Conservation (phyloP, 164 flowering plant species). For the Pachysandra terminalis region DNA sequence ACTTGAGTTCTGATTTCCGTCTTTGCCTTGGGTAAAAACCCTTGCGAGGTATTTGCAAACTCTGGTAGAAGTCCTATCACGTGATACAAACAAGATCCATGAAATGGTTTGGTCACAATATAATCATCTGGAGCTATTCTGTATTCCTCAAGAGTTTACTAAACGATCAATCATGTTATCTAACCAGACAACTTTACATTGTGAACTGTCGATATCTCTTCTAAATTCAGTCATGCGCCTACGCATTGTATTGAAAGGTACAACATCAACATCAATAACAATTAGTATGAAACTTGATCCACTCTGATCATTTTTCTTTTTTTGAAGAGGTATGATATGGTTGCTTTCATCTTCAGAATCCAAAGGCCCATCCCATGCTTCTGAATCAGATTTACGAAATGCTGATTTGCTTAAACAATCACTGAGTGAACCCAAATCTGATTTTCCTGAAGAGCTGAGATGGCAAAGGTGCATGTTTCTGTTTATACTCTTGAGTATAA, state of each 20-base stretch:
- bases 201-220: conserved; percentile 2
- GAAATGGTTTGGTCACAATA: conserved; percentile 36
- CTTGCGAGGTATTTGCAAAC: conserved; percentile 10
- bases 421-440: no score
- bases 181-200: conserved; percentile 38
- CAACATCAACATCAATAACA: conserved; percentile 21
- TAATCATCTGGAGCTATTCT: conserved; percentile 16
- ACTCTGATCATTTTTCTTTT: background rate
- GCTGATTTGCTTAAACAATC: background rate
- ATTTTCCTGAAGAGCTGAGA: conserved; percentile 27
- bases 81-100: conserved; percentile 31
- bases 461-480: conserved; percentile 11
- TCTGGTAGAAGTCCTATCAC: conserved; percentile 24
- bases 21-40: conserved; percentile 1
- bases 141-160: background rate
- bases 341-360: no score
- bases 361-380: no score
- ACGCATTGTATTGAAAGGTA: conserved; percentile 1
- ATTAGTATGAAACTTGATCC: conserved; percentile 8
- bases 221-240: conserved; percentile 10
- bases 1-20: background rate
- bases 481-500: conserved; percentile 35
- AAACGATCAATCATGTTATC: conserved; percentile 2
- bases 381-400: no score
- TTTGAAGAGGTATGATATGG: no score